Evolutionary conservation across 2,329 filamentous ascomycete genomes (phyloP).

Genomic region (Metarhizium robertsii): DNA sequence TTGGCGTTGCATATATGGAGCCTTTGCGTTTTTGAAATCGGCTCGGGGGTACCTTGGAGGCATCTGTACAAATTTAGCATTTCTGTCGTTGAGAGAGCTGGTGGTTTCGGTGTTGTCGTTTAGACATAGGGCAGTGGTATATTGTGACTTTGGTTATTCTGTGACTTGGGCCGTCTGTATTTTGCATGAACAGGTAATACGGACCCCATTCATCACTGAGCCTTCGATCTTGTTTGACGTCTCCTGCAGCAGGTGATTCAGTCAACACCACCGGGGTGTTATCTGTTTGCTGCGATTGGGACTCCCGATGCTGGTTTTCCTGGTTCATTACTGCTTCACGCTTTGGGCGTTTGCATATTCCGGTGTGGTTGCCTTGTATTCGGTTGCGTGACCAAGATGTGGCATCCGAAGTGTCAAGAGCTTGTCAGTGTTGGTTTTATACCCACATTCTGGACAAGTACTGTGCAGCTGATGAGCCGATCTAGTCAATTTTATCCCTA

Average conservation of each 20-base stretch:
- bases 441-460: neutral
- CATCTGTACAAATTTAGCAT: constrained; percentile 34
- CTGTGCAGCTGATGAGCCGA: neutral
- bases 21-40: constrained; percentile 63
- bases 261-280: constrained; percentile 14
- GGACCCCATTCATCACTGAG: constrained; percentile 41
- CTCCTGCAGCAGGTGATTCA: constrained; percentile 19
- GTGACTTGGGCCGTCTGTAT: no score
- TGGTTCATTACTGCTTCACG: neutral
- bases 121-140: neutral
- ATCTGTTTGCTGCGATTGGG: constrained; percentile 12
- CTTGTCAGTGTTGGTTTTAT: neutral
- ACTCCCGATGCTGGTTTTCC: constrained; percentile 6
- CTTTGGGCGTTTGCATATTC: neutral
- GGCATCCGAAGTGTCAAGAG: neutral
- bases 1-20: constrained; percentile 57
- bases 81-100: neutral
- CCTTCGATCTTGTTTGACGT: constrained; percentile 21
- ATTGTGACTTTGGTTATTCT: neutral
- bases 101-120: neutral
- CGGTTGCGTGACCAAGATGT: neutral
- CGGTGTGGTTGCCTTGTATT: neutral
- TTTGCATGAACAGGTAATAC: constrained; percentile 10
- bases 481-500: neutral
- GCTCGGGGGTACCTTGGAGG: constrained; percentile 56